Conservation (phyloP, 306 rosid genomes). For the Prunus padus region DNA sequence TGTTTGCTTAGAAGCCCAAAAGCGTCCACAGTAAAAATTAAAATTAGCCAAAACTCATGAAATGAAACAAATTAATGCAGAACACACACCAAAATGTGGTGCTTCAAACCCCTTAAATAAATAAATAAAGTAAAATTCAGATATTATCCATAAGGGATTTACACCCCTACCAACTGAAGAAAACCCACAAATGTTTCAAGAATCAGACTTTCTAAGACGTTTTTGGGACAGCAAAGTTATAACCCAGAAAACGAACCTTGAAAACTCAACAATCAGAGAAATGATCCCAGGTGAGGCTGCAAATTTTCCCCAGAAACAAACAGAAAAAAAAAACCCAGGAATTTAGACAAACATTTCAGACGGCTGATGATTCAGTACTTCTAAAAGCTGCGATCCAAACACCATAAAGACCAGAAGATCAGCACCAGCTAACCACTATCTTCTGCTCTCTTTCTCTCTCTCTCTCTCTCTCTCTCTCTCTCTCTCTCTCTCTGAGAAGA, state of each 20-base stretch:
- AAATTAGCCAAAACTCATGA: background rate
- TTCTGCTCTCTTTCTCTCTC: constrained; percentile 14
- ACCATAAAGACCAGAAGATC: constrained; percentile 13
- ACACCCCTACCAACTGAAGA: constrained; percentile 15
- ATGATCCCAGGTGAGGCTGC: constrained; percentile 23
- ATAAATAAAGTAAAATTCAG: background rate
- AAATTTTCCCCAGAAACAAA: constrained; percentile 23
- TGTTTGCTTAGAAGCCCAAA: background rate
- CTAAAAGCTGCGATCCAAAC: constrained; percentile 6
- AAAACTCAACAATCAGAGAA: constrained; percentile 19
- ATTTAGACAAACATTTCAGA: constrained; percentile 13
- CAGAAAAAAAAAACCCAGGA: background rate
- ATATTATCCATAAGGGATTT: background rate
- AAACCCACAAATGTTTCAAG: constrained; percentile 24
- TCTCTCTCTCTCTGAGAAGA: constrained; percentile 28
- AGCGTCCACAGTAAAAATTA: background rate
- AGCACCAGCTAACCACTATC: constrained; percentile 44
- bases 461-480: constrained; percentile 26
- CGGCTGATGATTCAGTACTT: background rate
- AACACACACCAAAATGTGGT: constrained; percentile 14
- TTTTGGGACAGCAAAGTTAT: background rate
- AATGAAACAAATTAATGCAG: constrained; percentile 3
- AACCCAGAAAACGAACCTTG: constrained; percentile 29
- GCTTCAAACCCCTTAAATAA: background rate
- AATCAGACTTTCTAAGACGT: constrained; percentile 11